Percentiles rank a stretch among this genome's conserved stretches.
Conservation (phyloP, 1,139 yeast species). For the Scheffersomyces stambukii region DNA sequence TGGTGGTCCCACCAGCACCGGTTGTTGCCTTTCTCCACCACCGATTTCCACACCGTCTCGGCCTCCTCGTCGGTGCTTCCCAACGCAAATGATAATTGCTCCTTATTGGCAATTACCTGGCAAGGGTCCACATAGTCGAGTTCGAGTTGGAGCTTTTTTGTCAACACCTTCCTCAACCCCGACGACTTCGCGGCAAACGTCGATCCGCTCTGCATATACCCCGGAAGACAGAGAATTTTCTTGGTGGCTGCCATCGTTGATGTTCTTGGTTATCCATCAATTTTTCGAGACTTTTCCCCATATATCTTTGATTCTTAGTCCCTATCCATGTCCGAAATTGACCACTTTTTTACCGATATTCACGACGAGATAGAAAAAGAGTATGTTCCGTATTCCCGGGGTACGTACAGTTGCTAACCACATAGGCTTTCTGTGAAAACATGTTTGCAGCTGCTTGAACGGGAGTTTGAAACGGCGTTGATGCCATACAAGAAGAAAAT, state of each 20-base stretch:
- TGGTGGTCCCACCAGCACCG: conserved; percentile 44
- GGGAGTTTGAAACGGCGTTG: conserved; percentile 10
- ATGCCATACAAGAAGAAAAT: conserved; percentile 9
- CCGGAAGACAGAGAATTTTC: conserved; percentile 37
- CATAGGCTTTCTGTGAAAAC: conserved; percentile 8
- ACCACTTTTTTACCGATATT: conserved; percentile 9
- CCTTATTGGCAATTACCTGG: conserved; percentile 18
- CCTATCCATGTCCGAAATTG: conserved; percentile 7
- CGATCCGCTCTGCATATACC: conserved; percentile 62
- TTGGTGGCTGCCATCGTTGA: conserved; percentile 1
- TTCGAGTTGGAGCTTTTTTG: conserved; percentile 49
- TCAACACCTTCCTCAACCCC: conserved; percentile 68
- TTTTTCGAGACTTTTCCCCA: not conserved
- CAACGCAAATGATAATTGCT: conserved; percentile 26
- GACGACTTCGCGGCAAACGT: conserved; percentile 76
- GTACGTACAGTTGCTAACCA: conserved; percentile 4
- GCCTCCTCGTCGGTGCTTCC: conserved; percentile 24
- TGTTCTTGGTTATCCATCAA: not conserved
- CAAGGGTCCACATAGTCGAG: conserved; percentile 39
- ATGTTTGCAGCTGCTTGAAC: conserved; percentile 12
- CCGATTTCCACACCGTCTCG: conserved; percentile 19
- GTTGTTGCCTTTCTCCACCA: conserved; percentile 47
- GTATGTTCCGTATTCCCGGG: conserved; percentile 6
- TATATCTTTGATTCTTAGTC: not conserved
- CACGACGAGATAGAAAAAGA: conserved; percentile 12